These are phyloP conservation scores for Kalmanozyma brasiliensis DNA, from an alignment of 1,284 basidiomycete genomes.

Conservation along the genomic window DNA sequence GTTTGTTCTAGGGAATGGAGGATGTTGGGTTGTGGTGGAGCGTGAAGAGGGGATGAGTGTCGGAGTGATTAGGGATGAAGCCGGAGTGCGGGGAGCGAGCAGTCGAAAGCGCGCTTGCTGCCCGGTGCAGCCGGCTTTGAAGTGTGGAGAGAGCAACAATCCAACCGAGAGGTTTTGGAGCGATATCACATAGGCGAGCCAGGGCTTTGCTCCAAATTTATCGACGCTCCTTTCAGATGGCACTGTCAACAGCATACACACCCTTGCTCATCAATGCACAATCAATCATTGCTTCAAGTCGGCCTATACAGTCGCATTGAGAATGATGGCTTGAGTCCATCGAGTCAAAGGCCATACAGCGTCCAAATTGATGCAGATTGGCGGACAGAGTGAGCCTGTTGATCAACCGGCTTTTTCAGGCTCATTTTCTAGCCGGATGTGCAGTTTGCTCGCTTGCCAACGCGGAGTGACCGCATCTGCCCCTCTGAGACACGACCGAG, in stretches of 20 bases:
- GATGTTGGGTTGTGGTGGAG: neutral
- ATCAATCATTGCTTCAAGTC: too few relatives aligned
- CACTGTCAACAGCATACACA: neutral
- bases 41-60: too few relatives aligned
- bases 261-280: too few relatives aligned
- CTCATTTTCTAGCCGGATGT: constrained; percentile 22
- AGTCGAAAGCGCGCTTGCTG: too few relatives aligned
- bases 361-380: neutral
- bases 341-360: too few relatives aligned
- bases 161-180: constrained; percentile 1
- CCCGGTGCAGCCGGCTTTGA: too few relatives aligned
- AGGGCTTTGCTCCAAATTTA: neutral
- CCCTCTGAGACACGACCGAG: neutral
- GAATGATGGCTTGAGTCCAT: too few relatives aligned
- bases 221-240: constrained; percentile 2
- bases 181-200: constrained; percentile 2
- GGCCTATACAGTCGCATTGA: too few relatives aligned
- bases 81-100: too few relatives aligned
- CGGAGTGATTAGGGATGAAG: neutral
- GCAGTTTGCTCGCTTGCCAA: constrained; percentile 1
- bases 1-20: neutral
- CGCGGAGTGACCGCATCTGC: constrained; percentile 25
- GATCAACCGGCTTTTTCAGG: constrained; percentile 37
- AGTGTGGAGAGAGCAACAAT: neutral
- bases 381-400: neutral